Base-by-base conservation (phyloP, 805 yeast genomes). In the Saccharomyces paradoxus region DNA sequence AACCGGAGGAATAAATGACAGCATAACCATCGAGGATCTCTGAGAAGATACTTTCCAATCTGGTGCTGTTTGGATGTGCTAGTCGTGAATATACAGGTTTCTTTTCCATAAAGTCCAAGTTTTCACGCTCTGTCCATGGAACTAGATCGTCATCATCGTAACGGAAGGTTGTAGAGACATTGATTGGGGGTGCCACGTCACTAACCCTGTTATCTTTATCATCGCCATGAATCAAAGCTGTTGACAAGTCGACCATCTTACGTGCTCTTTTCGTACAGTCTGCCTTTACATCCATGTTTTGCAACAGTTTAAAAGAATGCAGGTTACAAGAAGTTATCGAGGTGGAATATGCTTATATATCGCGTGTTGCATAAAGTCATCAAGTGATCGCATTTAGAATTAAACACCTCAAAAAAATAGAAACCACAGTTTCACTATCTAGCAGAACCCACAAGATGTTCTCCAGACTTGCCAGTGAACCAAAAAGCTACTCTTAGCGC, bases 161-260 rank as follows among this genome's bases (percentile, higher is more conserved):
- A 53, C 81, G 76, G 69, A 74, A 90, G 0, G 96, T 91, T 1
- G 97, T 86, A 1, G 94, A 70, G 3, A 88, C 84, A 58, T 87
- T 87, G 56, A 91, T 84, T 26, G 97, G 96, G 6, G 92, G 84
- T 0, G 84, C 78, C 26, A 86, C 85, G 62, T 86, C 91, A 0
- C 78, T 64, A 5, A 82, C 87, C 58, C 87, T 72, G 56, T 77
- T 73, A 31, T 75, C 64, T 28, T 62, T 57, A 60, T 86, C 89
- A 58, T 88, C 96, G 0, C 82, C 90, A 64, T 90, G 97, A 51
- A 91, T 77, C 10, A 81, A 65, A 13, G 70, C 67, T 7, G 90
- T 85, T 4, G 81, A 1, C 80, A 82, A 4, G 73, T 60, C 24
- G 9, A 37, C 44, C 44, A 37, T 37, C 17, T 37, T 37, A 3